Evolutionary conservation across 1,284 basidiomycete genomes (phyloP).

Genomic region (Ceraceosorus guamensis): DNA sequence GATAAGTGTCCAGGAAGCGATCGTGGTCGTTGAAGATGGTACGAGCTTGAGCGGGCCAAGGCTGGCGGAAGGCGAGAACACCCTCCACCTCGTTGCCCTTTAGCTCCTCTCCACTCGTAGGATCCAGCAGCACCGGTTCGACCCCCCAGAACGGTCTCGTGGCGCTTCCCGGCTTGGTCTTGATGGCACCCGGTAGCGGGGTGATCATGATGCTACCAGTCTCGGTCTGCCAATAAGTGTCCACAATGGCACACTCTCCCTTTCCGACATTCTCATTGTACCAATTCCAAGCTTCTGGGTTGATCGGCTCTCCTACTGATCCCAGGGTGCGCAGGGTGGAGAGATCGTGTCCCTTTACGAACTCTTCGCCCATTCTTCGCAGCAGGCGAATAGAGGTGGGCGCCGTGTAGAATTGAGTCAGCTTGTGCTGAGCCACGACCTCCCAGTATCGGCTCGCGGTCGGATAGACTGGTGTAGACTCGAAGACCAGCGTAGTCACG

Average conservation of each 20-base stretch:
- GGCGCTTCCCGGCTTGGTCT: constrained; percentile 91
- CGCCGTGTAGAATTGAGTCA: constrained; percentile 59
- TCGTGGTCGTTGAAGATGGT: constrained; percentile 88
- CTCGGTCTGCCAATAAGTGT: constrained; percentile 74
- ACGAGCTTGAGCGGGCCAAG: constrained; percentile 95
- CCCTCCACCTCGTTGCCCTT: constrained; percentile 81
- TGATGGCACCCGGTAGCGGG: constrained; percentile 87
- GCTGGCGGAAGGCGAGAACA: constrained; percentile 74
- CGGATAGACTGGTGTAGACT: constrained; percentile 94
- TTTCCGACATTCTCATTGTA: constrained; percentile 90
- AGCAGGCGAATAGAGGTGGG: constrained; percentile 68
- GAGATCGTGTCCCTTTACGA: constrained; percentile 78
- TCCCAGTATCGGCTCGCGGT: constrained; percentile 95
- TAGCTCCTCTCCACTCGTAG: constrained; percentile 67
- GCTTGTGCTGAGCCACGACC: constrained; percentile 80
- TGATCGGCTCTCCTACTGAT: constrained; percentile 94
- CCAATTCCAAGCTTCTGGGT: constrained; percentile 99
- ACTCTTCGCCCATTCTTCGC: constrained; percentile 76
- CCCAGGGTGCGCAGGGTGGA: constrained; percentile 78
- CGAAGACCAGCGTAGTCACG: constrained; percentile 86
- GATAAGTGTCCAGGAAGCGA: constrained; percentile 86
- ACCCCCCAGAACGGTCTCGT: constrained; percentile 98
- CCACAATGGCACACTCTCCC: constrained; percentile 84
- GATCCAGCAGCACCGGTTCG: constrained; percentile 78
- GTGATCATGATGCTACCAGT: constrained; percentile 92